These are phyloP conservation scores for Lodderomyces theae DNA, from an alignment of 1,139 yeast genomes.

Conservation along the genomic window DNA sequence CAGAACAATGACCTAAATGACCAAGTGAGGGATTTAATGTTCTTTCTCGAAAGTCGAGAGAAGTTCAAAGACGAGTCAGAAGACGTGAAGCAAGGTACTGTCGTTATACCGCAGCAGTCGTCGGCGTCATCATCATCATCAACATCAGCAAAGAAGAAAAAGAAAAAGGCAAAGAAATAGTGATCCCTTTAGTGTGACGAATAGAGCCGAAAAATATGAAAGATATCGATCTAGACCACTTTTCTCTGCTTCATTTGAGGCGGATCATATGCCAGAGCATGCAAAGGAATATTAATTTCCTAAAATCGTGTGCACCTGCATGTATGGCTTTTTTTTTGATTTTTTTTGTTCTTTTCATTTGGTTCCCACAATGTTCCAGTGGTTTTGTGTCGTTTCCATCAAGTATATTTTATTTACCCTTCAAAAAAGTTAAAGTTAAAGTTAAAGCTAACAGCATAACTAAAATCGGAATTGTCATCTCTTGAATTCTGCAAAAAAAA, in stretches of 20 bases:
- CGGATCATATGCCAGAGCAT: slow-evolving; percentile 4
- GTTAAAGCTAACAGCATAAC: slow-evolving; percentile 2
- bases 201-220: background rate
- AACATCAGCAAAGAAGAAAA: slow-evolving; percentile 21
- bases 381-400: background rate
- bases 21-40: slow-evolving; percentile 80
- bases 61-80: slow-evolving; percentile 68
- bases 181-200: background rate
- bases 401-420: background rate
- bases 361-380: background rate
- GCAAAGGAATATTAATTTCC: slow-evolving; percentile 4
- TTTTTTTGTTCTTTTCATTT: background rate
- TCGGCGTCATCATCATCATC: slow-evolving; percentile 15
- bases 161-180: slow-evolving; percentile 10
- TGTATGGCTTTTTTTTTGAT: too few species aligned
- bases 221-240: slow-evolving; percentile 4
- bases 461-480: slow-evolving; percentile 2
- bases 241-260: too few species aligned
- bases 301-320: background rate
- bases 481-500: background rate
- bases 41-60: slow-evolving; percentile 69
- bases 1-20: slow-evolving; percentile 57
- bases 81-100: slow-evolving; percentile 69
- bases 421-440: background rate
- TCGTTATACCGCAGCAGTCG: slow-evolving; percentile 38